Percentiles rank a stretch among this genome's conserved stretches.
These are phyloP conservation scores for Pichia kudriavzevii DNA, from an alignment of 1,139 yeast genomes.

Conservation along the genomic window DNA sequence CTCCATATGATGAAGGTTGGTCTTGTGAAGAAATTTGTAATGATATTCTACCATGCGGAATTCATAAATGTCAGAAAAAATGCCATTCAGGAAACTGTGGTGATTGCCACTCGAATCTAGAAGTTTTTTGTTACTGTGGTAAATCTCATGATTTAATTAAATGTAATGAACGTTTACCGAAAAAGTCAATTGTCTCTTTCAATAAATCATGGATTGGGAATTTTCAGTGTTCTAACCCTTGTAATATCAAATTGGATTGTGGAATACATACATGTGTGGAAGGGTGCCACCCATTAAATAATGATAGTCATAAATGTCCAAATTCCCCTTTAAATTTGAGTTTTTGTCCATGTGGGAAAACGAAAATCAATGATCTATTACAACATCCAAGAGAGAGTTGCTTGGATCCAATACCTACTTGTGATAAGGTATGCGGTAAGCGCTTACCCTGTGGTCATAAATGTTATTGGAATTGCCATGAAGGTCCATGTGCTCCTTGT, in stretches of 20 bases:
- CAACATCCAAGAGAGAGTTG: conserved; percentile 48
- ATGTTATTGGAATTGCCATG: conserved; percentile 67
- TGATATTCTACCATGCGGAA: conserved; percentile 59
- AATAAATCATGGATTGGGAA: conserved; percentile 51
- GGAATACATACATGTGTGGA: conserved; percentile 52
- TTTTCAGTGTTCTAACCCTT: conserved; percentile 47
- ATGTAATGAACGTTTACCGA: conserved; percentile 43
- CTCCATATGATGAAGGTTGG: conserved; percentile 66
- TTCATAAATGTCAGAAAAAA: conserved; percentile 49
- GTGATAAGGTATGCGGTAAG: conserved; percentile 60
- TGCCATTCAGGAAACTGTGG: conserved; percentile 85
- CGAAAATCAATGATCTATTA: conserved; percentile 32
- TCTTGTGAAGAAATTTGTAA: conserved; percentile 57
- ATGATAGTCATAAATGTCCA: conserved; percentile 44
- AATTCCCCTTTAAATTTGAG: conserved; percentile 50
- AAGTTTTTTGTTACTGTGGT: conserved; percentile 73
- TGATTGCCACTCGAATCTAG: conserved; percentile 40
- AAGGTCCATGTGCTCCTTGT: conserved; percentile 67
- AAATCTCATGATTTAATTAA: conserved; percentile 35
- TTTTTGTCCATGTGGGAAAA: conserved; percentile 75
- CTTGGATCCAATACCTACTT: conserved; percentile 71
- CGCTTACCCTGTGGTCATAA: conserved; percentile 61
- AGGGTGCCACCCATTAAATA: conserved; percentile 47
- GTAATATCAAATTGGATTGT: conserved; percentile 55
- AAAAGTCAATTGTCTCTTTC: conserved; percentile 24